Base-by-base conservation (phyloP, 345 rosid genomes). In the Hibiscus mutabilis region DNA sequence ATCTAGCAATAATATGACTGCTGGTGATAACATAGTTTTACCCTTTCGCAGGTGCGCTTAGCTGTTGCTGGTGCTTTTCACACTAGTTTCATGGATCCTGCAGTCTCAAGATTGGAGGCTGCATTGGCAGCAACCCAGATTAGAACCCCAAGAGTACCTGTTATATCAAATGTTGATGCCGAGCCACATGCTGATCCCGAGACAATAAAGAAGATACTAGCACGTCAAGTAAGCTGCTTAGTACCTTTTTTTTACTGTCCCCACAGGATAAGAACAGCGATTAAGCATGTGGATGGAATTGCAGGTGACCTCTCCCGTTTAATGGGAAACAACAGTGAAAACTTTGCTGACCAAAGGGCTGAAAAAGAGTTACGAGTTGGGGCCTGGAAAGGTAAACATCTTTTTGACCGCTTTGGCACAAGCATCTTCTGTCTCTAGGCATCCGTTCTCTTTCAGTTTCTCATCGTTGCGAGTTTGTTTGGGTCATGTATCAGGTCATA, bases 31-130 rank as follows among this genome's bases (percentile, higher is more conserved):
- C 58, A 60, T 73, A 5, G 5, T 67, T 6, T 18, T 40, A 67
- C 73, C 21, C 51, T 67, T 70, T 1, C 64, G 61, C 81, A 96
- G 97, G 97, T 96, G 71, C 98, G 99, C 22, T 79, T 96, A 69
- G 98, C 97, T 71, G 99, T 92, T 75, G 93, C 91, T 8, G 99
- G 97, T 76, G 99, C 96, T 75, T 95, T 95, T 82, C 97, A 92
- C 83, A 92, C 99, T 11, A 82, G 96, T 71, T 96, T 90, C 79
- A 96, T 96, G 99, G 89, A 92, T 74, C 98, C 99, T 51, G 99
- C 99, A 64, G 99, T 96, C 29, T 87, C 97, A 19, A 92, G 96
- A 80, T 79, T 96, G 87, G 97, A 96, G 78, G 85, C 88, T 68
- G 97, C 96, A 47, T 82, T 96, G 77, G 89, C 89, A 44, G 87